phyloP scores from a whole-genome alignment of 2,329 filamentous ascomycete genomes.

The Calonectria leucothoes region DNA sequence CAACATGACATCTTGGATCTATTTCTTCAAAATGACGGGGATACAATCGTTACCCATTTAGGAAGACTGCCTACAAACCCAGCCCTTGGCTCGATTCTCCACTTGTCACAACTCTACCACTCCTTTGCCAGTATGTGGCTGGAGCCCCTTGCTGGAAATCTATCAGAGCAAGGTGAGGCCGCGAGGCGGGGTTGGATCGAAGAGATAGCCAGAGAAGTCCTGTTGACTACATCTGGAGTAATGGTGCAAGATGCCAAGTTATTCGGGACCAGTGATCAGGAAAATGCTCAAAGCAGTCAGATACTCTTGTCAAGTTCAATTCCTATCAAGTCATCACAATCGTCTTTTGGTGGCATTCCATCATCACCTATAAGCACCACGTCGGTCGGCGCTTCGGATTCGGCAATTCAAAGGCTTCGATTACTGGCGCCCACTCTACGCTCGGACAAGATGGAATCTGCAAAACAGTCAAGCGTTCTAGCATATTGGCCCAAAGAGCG shows the following conservation, averaged over 20 bases:
- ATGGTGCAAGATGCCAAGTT: slow-evolving; percentile 48
- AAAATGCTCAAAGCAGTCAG: slow-evolving; percentile 19
- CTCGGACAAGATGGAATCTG: slow-evolving; percentile 38
- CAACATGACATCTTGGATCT: slow-evolving; percentile 45
- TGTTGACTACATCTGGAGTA: slow-evolving; percentile 49
- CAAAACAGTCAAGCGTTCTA: slow-evolving; percentile 46
- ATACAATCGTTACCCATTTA: slow-evolving; percentile 46
- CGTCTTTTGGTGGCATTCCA: slow-evolving; percentile 31
- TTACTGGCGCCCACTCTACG: slow-evolving; percentile 48
- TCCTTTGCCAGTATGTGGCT: slow-evolving; percentile 49
- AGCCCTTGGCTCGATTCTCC: slow-evolving; percentile 36
- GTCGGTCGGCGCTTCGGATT: slow-evolving; percentile 35
- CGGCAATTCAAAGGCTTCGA: slow-evolving; percentile 48
- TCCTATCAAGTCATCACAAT: slow-evolving; percentile 41
- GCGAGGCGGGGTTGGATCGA: slow-evolving; percentile 43
- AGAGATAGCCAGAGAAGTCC: slow-evolving; percentile 48
- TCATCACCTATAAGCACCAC: slow-evolving; percentile 33
- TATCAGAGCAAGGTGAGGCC: slow-evolving; percentile 40
- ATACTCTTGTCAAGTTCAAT: slow-evolving; percentile 26
- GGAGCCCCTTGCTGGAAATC: slow-evolving; percentile 34
- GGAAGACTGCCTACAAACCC: slow-evolving; percentile 39
- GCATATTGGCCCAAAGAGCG: slow-evolving; percentile 54
- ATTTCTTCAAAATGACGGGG: slow-evolving; percentile 40
- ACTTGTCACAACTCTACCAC: slow-evolving; percentile 42
- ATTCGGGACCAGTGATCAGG: slow-evolving; percentile 36